Evolutionary conservation across 192 early-diverging fungal species (phyloP), one percentile per base, ranked within the genome.

Genomic region (Spizellomyces sp.): DNA sequence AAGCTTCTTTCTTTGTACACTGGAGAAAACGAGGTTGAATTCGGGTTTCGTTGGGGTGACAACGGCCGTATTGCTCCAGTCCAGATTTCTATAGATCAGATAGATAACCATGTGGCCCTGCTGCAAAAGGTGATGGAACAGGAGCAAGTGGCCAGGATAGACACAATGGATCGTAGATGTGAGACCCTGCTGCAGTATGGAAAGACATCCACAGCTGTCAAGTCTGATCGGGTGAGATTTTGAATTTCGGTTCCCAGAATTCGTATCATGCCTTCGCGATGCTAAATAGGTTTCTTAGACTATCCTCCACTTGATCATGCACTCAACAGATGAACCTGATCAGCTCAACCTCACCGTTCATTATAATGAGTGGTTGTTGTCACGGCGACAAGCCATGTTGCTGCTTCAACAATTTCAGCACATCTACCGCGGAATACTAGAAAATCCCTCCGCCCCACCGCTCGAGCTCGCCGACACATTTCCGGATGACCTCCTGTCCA

Each of bases 1-100:
- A 65, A 65, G 27, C 43, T 65, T 14, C 46, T 65, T 14, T 8
- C 43, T 65, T 42, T 5, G 5, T 65, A 65, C 46, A 52, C 27
- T 15, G 64, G 64, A 5, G 17, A 15, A 48, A n/a, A 46, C 15
- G 64, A 65, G 15, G 42, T 52, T 4, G 41, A 12, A n/a, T 61
- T 61, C 36, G 59, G 59, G n/a, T 19, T 14, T 7, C 17, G 4
- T 14, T 0, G 15, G 15, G 44, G 17, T 62, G 60, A 36, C 6
- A 17, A 36, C 9, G 60, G 10, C 5, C 10, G 19, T 6, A 22
- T 17, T 9, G n/a, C 9, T 9, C 17, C 17, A 19, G 41, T 42
- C 9, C n/a, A 15, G n/a, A 4, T 36, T 62, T 21, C 15, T 9
- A 4, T 17, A 6, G 36, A 22, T 6, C 5, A 27, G 21, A 21